phyloP scores from a whole-genome alignment of 2,329 filamentous ascomycete species.

The Aspergillus uvarum region DNA sequence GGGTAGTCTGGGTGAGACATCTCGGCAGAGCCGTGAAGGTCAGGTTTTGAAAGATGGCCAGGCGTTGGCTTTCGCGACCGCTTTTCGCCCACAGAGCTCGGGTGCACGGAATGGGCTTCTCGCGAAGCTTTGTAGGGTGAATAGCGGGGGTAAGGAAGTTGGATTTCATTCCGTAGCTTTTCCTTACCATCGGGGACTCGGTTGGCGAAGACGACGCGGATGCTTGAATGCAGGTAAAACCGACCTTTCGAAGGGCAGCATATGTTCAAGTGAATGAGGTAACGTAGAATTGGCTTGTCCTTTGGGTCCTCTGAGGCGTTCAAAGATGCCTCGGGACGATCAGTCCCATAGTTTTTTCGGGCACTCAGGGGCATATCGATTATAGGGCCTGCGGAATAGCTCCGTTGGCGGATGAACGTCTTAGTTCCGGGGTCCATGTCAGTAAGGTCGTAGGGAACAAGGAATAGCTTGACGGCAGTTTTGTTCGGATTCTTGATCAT shows the following conservation, averaged over 20 bases:
- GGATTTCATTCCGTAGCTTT: conserved; percentile 84
- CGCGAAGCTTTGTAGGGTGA: conserved; percentile 72
- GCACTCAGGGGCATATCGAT: conserved; percentile 64
- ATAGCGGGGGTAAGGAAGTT: conserved; percentile 83
- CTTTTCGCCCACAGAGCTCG: conserved; percentile 59
- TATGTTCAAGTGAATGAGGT: conserved; percentile 89
- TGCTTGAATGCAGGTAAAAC: conserved; percentile 86
- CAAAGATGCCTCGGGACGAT: conserved; percentile 55
- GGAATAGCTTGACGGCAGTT: conserved; percentile 92
- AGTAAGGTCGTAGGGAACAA: conserved; percentile 86
- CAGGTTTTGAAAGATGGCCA: conserved; percentile 39
- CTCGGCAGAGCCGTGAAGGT: not conserved
- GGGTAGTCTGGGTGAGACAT: conserved; percentile 12
- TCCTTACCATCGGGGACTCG: conserved; percentile 94
- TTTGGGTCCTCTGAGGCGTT: conserved; percentile 40
- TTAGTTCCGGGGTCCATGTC: conserved; percentile 95
- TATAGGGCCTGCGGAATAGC: conserved; percentile 83
- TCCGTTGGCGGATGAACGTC: conserved; percentile 92
- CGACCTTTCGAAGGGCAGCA: conserved; percentile 81
- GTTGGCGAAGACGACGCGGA: conserved; percentile 95
- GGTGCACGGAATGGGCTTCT: conserved; percentile 42
- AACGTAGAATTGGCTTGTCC: conserved; percentile 72
- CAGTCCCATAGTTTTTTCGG: conserved; percentile 48
- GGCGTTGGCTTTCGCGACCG: conserved; percentile 59
- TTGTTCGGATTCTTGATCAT: conserved; percentile 98